phyloP scores from a whole-genome alignment of 805 yeast species.

The Candida mattraensis region DNA sequence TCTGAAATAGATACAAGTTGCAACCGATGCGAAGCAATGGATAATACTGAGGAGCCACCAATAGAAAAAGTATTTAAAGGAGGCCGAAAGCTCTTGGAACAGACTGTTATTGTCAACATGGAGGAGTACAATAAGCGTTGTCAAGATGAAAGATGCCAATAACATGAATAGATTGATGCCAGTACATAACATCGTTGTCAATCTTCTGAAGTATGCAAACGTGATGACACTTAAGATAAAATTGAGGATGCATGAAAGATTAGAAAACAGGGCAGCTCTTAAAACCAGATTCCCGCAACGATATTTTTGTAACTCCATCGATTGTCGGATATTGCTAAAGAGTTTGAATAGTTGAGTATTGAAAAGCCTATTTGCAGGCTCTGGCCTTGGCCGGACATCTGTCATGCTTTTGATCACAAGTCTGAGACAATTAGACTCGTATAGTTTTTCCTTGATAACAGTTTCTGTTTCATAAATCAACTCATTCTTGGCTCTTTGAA shows the following conservation, averaged over 20 bases:
- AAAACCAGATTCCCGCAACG: slow-evolving; percentile 13
- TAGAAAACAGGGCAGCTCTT: slow-evolving; percentile 14
- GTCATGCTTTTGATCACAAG: slow-evolving; percentile 12
- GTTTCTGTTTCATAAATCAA: slow-evolving; percentile 16
- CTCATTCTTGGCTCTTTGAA: slow-evolving; percentile 9
- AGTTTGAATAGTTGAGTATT: slow-evolving; percentile 14
- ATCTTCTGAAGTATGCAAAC: slow-evolving; percentile 11
- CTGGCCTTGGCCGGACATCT: slow-evolving; percentile 6
- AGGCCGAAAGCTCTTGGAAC: slow-evolving; percentile 15
- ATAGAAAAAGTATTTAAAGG: slow-evolving; percentile 16
- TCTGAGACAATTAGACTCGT: slow-evolving; percentile 1
- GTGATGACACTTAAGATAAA: slow-evolving; percentile 13
- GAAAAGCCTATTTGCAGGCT: slow-evolving; percentile 6
- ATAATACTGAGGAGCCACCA: slow-evolving; percentile 16
- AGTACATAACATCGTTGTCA: slow-evolving; percentile 9
- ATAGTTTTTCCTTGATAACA: slow-evolving; percentile 3
- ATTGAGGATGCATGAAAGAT: slow-evolving; percentile 12
- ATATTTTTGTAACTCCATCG: slow-evolving; percentile 14
- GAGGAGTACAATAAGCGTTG: slow-evolving; percentile 9
- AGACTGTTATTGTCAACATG: slow-evolving; percentile 9
- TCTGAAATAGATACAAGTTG: slow-evolving; percentile 8
- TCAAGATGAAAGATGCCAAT: slow-evolving; percentile 10
- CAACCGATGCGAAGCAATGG: slow-evolving; percentile 12
- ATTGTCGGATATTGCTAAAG: slow-evolving; percentile 8
- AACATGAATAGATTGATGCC: slow-evolving; percentile 9